Evolutionary conservation across 169 alveolate genomes (phyloP), one percentile per base, ranked within the genome.

Genomic region (Cryptosporidium ryanae): DNA sequence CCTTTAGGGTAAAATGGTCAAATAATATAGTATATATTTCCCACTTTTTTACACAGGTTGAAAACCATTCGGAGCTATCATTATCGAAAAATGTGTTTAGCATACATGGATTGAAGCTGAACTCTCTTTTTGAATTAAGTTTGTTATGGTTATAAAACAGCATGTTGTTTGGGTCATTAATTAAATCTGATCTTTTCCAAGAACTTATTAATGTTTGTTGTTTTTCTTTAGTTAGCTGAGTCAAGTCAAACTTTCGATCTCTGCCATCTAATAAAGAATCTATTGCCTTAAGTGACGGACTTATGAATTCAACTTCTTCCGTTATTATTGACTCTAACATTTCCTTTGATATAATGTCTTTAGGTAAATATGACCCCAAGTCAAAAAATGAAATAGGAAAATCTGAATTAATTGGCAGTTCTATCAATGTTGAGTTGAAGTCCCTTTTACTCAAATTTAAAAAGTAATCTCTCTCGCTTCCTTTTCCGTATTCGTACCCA

Each of bases 261-360:
- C 59, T 55, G 0, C 27, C 34, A 21, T 38, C 46, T 23, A 17
- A n/a, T 23, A 23, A 38, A 0, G 50, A 17, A 17, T 50, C 32
- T 8, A 54, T 23, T 38, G 13, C 46, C 18, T 55, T 64, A 34
- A 32, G n/a, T 12, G 54, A 21, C 6, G 87, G 71, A 32, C 34
- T 76, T 6, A 59, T 48, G 1, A 76, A 31, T 27, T 76, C 87
- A 34, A 61, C 64, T 38, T 76, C 76, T 23, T 76, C 87, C 57
- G 59, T 13, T 25, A 76, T 59, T 3, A 76, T 38, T 10, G 68
- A 76, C 23, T 76, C 71, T 18, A 76, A 31, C 29, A 76, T 76
- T n/a, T 55, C 87, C n/a, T 76, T 59, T 32, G 87, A 76, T 18
- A 76, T 46, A n/a, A 76, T 76, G 38, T 76, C 87, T 29, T 48